A percentile compares a stretch with the other conserved stretches of the same genome.
phyloP scores from a whole-genome alignment of 768 basidiomycete species.

The Agaricus sinodeliciosus region DNA sequence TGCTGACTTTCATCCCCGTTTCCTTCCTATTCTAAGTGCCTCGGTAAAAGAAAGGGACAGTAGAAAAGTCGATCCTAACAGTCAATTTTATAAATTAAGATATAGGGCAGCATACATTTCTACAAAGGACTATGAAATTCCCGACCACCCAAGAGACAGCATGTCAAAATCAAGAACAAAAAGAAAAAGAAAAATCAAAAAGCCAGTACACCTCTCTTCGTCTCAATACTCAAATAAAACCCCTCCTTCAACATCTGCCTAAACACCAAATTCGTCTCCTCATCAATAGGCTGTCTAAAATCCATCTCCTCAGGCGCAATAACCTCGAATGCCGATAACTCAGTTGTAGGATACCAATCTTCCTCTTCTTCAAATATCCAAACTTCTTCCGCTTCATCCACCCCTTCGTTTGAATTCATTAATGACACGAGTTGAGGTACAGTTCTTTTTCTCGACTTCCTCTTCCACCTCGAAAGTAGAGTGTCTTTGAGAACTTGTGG shows the following conservation, averaged over 20 bases:
- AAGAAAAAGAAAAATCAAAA: neutral
- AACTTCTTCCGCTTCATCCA: neutral
- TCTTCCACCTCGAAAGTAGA: conserved; percentile 6
- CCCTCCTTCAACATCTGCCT: conserved; percentile 9
- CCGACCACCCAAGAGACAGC: no score
- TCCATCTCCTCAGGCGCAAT: conserved; percentile 1
- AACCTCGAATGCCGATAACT: neutral
- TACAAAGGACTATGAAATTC: no score
- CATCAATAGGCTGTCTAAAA: conserved; percentile 3
- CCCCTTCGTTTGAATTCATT: neutral
- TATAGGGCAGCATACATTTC: no score
- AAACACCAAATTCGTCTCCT: conserved; percentile 7
- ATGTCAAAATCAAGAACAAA: neutral
- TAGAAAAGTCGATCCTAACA: no score
- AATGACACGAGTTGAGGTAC: neutral
- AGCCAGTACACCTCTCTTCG: conserved; percentile 2
- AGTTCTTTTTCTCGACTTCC: neutral
- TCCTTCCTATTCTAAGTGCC: no score
- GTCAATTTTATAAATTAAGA: no score
- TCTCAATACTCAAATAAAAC: conserved; percentile 9
- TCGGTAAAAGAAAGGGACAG: no score
- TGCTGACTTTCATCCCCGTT: no score
- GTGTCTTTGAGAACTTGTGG: neutral
- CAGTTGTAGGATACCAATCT: conserved; percentile 4
- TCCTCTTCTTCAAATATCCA: neutral